phyloP scores from a whole-genome alignment of 352 stramenopile genomes.

The Stramenopiles sp. region DNA sequence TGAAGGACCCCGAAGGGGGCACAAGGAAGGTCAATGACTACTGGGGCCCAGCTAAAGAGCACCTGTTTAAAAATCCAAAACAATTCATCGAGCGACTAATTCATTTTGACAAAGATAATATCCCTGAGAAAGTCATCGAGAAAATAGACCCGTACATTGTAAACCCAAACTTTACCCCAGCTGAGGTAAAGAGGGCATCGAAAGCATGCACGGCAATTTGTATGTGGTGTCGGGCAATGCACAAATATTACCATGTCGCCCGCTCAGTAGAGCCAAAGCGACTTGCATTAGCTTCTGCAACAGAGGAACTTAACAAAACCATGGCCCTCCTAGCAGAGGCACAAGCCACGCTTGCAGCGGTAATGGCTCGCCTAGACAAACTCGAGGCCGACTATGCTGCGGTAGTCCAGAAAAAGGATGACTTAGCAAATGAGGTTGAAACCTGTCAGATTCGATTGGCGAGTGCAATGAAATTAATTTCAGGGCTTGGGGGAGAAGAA shows the following conservation, averaged over 20 bases:
- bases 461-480: slow-evolving; percentile 65
- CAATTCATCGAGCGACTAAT: slow-evolving; percentile 67
- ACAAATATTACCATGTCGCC: slow-evolving; percentile 70
- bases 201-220: slow-evolving; percentile 71
- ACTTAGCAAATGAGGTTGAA: slow-evolving; percentile 68
- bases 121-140: slow-evolving; percentile 54
- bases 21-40: slow-evolving; percentile 60
- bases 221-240: slow-evolving; percentile 77
- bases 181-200: slow-evolving; percentile 60
- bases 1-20: slow-evolving; percentile 57
- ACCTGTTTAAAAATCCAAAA: slow-evolving; percentile 54
- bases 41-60: slow-evolving; percentile 62
- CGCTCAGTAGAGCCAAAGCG: slow-evolving; percentile 78
- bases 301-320: slow-evolving; percentile 58
- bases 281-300: slow-evolving; percentile 46
- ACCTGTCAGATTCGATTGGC: slow-evolving; percentile 54
- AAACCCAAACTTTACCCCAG: slow-evolving; percentile 65
- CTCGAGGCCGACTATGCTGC: slow-evolving; percentile 66
- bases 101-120: slow-evolving; percentile 68
- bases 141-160: slow-evolving; percentile 65
- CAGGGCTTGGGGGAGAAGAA: slow-evolving; percentile 60
- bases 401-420: slow-evolving; percentile 76
- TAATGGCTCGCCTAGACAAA: slow-evolving; percentile 60
- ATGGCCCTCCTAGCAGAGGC: slow-evolving; percentile 57
- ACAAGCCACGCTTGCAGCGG: slow-evolving; percentile 47